Percentiles rank a stretch among this genome's conserved stretches.
Evolutionary conservation across 805 yeast species (phyloP).

Genomic region (Spathaspora passalidarum): DNA sequence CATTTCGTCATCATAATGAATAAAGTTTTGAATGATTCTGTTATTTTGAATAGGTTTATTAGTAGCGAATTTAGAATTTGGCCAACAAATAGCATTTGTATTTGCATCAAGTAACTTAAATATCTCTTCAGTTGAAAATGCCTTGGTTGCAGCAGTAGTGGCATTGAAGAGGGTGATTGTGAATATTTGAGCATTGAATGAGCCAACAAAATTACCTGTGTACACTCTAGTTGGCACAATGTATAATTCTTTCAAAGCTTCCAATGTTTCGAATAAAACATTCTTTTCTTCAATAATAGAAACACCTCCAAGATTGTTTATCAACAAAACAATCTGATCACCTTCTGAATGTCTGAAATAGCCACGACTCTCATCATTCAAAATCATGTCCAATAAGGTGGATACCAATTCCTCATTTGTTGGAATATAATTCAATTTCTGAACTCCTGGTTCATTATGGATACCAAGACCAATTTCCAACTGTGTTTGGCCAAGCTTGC

Average conservation of each 20-base stretch:
- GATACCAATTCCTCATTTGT: slow-evolving; percentile 27
- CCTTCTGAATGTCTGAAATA: slow-evolving; percentile 24
- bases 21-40: slow-evolving; percentile 23
- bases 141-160: slow-evolving; percentile 21
- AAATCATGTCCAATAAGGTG: slow-evolving; percentile 20
- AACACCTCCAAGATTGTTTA: slow-evolving; percentile 37
- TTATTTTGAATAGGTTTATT: slow-evolving; percentile 15
- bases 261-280: slow-evolving; percentile 19
- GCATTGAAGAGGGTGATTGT: slow-evolving; percentile 33
- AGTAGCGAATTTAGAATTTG: slow-evolving; percentile 15
- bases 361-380: slow-evolving; percentile 28
- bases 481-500: slow-evolving; percentile 23
- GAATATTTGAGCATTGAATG: slow-evolving; percentile 36
- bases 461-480: slow-evolving; percentile 37
- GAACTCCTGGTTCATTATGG: slow-evolving; percentile 39
- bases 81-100: slow-evolving; percentile 30
- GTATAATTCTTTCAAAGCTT: slow-evolving; percentile 20
- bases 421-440: slow-evolving; percentile 26
- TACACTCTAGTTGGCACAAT: slow-evolving; percentile 26
- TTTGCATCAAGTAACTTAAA: slow-evolving; percentile 28
- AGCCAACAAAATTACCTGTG: slow-evolving; percentile 31
- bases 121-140: slow-evolving; percentile 17
- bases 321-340: slow-evolving; percentile 26
- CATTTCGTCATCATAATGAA: slow-evolving; percentile 19
- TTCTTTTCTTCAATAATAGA: slow-evolving; percentile 30